Base-by-base conservation (phyloP, 2,329 filamentous ascomycete genomes). In the Lizonia empirigonia region DNA sequence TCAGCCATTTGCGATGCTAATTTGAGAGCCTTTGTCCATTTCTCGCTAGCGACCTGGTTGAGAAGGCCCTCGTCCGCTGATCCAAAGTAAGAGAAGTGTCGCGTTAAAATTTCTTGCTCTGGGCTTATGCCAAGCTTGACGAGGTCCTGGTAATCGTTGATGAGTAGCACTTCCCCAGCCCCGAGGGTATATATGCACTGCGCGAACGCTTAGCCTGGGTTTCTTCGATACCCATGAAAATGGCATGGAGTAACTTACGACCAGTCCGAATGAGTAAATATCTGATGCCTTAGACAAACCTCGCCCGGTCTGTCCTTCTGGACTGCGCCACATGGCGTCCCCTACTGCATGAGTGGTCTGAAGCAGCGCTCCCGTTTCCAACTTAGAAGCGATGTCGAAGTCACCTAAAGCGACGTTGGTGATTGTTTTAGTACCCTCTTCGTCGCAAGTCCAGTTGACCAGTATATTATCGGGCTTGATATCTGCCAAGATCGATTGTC, bases 291-390 rank as follows among this genome's bases (percentile, higher is more conserved):
- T 71, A 6, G 59, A 65, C 26, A 70, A 45, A 24, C 66, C 64
- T 29, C 53, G 65, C 55, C 69, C 68, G 7, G 68, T 70, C 53
- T 75, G 70, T 50, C 63, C 69, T 65, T 76, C 72, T 46, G 66
- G 73, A 60, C 72, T 76, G 61, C 71, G 68, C 72, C 71, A 75
- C 68, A 75, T 75, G 16, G 53, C 65, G 55, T 76, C 75, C 12
- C 71, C 71, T 58, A 75, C 60, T 50, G 63, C 62, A 59, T 67
- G 49, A 47, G 55, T 60, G 5, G 62, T 67, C 15, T 62, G 50
- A 53, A 56, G 56, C 44, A 56, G 40, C 39, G 63, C 52, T 59
- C 60, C 63, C 30, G 53, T 50, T 55, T 71, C 55, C n/a, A 57
- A 55, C 56, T 73, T 68, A 48, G 58, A 70, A 58, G 67, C 62